These are phyloP conservation scores for Mycocentrospora acerina DNA, from an alignment of 2,329 filamentous ascomycete genomes.

Conservation along the genomic window DNA sequence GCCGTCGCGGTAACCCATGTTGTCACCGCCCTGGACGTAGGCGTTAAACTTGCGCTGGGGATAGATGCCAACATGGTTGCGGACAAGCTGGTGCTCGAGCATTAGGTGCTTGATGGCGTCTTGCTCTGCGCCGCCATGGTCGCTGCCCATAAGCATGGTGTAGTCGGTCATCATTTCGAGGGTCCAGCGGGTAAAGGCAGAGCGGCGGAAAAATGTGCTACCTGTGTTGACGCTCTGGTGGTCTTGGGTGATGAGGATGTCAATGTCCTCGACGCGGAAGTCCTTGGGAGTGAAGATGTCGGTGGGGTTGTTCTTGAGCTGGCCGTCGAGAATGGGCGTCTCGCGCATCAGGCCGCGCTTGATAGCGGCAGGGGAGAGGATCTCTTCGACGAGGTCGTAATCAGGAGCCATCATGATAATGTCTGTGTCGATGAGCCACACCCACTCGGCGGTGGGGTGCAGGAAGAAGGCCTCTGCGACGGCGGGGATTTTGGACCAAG, in stretches of 20 bases:
- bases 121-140: constrained; percentile 40
- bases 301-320: constrained; percentile 29
- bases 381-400: constrained; percentile 31
- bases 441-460: constrained; percentile 42
- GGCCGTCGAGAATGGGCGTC: constrained; percentile 29
- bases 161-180: constrained; percentile 45
- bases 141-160: constrained; percentile 37
- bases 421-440: constrained; percentile 47
- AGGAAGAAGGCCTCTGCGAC: constrained; percentile 44
- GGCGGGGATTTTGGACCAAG: constrained; percentile 46
- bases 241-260: constrained; percentile 45
- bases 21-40: constrained; percentile 37
- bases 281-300: constrained; percentile 29
- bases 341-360: constrained; percentile 27
- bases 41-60: constrained; percentile 42
- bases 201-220: constrained; percentile 43
- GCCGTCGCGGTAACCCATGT: constrained; percentile 43
- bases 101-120: constrained; percentile 39
- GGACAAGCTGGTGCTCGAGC: constrained; percentile 39
- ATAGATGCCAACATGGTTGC: constrained; percentile 42
- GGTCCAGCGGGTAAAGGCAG: constrained; percentile 39
- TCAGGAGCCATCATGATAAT: constrained; percentile 45
- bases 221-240: constrained; percentile 45
- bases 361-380: constrained; percentile 39
- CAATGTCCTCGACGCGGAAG: constrained; percentile 42